Conservation (phyloP, 2,329 filamentous ascomycete species). For the Hymenoscyphus fraxineus region DNA sequence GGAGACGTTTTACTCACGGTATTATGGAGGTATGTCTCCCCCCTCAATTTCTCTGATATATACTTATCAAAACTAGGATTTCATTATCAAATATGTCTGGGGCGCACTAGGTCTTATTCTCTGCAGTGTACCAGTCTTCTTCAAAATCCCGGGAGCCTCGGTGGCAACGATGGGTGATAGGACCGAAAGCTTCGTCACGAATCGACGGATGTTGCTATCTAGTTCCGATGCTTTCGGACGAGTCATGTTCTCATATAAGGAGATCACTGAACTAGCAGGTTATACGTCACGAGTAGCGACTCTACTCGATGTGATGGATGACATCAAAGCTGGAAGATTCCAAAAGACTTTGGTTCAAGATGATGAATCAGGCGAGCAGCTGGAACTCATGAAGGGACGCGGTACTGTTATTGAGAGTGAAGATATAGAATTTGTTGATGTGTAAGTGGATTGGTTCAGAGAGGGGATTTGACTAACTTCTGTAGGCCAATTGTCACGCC, state of each 20-base stretch:
- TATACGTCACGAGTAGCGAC: constrained; percentile 91
- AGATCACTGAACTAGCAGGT: constrained; percentile 91
- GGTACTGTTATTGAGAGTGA: constrained; percentile 78
- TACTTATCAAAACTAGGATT: constrained; percentile 53
- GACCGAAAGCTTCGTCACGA: constrained; percentile 83
- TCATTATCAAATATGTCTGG: constrained; percentile 99
- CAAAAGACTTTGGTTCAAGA: constrained; percentile 96
- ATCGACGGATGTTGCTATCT: constrained; percentile 83
- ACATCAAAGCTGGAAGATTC: constrained; percentile 84
- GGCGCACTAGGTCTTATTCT: constrained; percentile 86
- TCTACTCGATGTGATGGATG: constrained; percentile 88
- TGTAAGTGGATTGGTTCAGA: constrained; percentile 46
- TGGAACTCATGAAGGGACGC: constrained; percentile 75
- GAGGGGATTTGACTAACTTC: background rate
- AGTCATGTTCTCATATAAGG: constrained; percentile 97
- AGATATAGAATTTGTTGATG: constrained; percentile 79
- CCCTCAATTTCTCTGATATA: background rate
- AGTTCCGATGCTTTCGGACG: constrained; percentile 94
- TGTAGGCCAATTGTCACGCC: constrained; percentile 83
- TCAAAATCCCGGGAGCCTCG: constrained; percentile 73
- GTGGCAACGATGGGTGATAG: constrained; percentile 62
- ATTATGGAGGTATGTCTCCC: constrained; percentile 68
- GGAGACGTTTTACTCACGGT: constrained; percentile 90
- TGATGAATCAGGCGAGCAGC: constrained; percentile 75
- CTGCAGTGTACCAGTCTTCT: constrained; percentile 93